Conservation (phyloP, 495 filamentous ascomycete species). For the Chlorociboria aeruginascens region DNA sequence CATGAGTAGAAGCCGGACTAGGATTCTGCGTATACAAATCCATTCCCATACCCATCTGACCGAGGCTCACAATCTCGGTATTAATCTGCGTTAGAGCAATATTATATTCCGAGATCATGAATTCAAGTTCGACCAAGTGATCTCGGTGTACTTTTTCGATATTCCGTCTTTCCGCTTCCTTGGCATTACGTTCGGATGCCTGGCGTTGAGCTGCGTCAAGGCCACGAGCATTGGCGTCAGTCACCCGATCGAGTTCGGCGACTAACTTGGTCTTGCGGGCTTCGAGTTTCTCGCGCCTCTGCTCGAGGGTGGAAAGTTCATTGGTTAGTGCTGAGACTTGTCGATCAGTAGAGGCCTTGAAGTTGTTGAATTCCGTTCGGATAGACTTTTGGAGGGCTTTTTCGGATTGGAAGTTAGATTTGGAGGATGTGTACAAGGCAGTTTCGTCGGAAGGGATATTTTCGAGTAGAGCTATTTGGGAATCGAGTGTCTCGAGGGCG, state of each 20-base stretch:
- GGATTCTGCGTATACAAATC: background rate
- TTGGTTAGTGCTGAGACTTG: constrained; percentile 51
- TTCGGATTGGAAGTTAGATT: constrained; percentile 25
- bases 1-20: background rate
- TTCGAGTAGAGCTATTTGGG: constrained; percentile 54
- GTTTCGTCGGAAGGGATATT: constrained; percentile 55
- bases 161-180: constrained; percentile 51
- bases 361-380: constrained; percentile 45
- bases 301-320: constrained; percentile 53
- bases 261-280: constrained; percentile 64
- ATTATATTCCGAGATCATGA: constrained; percentile 3
- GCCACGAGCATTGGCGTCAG: constrained; percentile 62
- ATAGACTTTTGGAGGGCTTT: constrained; percentile 47
- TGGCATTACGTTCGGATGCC: constrained; percentile 51
- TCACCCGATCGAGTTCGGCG: constrained; percentile 66
- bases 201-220: constrained; percentile 64
- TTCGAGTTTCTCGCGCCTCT: constrained; percentile 68
- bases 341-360: constrained; percentile 51
- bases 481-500: constrained; percentile 45
- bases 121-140: constrained; percentile 3
- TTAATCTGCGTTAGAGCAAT: background rate
- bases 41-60: too few relatives aligned
- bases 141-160: constrained; percentile 30
- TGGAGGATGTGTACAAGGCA: background rate
- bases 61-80: too few relatives aligned